phyloP scores from a whole-genome alignment of 176 grass and related monocot species.

The Alloteropsis semialata region DNA sequence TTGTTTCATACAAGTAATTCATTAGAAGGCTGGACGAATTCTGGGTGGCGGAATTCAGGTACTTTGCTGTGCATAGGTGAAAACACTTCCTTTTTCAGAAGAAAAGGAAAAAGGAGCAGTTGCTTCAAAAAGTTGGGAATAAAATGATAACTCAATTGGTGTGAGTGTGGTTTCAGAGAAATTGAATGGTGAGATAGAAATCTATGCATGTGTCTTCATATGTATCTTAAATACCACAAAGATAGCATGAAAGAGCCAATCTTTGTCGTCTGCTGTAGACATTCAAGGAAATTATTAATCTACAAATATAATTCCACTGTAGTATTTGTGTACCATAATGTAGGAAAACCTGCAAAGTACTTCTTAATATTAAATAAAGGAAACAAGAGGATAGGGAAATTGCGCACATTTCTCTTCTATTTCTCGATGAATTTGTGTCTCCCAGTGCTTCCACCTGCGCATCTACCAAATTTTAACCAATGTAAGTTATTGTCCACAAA shows the following conservation, averaged over 20 bases:
- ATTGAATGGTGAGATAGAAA: not conserved
- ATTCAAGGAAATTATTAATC: slow-evolving; percentile 15
- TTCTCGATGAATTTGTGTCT: slow-evolving; percentile 44
- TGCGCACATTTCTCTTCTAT: slow-evolving; percentile 18
- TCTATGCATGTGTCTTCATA: not conserved
- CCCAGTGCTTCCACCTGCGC: slow-evolving; percentile 71
- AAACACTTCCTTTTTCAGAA: not conserved
- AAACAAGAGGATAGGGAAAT: slow-evolving; percentile 30
- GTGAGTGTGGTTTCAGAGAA: not conserved
- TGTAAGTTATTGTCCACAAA: slow-evolving; percentile 16
- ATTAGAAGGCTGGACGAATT: not conserved
- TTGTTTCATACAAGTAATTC: not conserved
- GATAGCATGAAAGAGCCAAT: not conserved
- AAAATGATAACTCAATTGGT: not conserved
- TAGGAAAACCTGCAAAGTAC: not conserved
- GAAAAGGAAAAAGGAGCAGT: not conserved
- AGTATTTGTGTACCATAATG: not conserved
- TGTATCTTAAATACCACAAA: not conserved
- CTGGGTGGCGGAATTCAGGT: not conserved
- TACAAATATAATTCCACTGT: slow-evolving; percentile 21
- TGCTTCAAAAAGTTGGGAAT: not conserved
- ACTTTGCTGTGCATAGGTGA: not conserved
- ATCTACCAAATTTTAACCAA: slow-evolving; percentile 47
- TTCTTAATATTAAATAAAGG: slow-evolving; percentile 15
- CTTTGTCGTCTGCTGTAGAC: not conserved